Evolutionary conservation across 2,329 filamentous ascomycete species (phyloP).

Genomic region (Dryadomyces quercus-mongolicae): DNA sequence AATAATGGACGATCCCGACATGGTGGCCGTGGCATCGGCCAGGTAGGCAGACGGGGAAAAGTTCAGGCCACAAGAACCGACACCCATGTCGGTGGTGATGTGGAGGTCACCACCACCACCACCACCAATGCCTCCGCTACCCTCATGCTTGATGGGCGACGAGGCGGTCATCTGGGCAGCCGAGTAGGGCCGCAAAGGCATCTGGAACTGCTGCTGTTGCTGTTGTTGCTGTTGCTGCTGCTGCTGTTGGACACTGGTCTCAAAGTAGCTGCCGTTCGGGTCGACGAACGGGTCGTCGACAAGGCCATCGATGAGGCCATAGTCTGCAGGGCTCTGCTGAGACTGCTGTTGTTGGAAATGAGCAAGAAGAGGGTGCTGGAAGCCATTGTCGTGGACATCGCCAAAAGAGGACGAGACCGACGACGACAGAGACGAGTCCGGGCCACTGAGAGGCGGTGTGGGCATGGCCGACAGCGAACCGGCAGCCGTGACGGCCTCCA

Average conservation of each 20-base stretch:
- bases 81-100: no score
- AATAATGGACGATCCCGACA: conserved; percentile 7
- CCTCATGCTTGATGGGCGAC: neutral
- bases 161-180: neutral
- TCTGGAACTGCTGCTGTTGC: no score
- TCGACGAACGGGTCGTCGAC: conserved; percentile 20
- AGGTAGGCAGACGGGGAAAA: conserved; percentile 7
- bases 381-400: neutral
- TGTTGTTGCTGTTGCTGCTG: neutral
- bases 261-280: neutral
- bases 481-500: neutral
- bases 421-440: conserved; percentile 7
- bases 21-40: conserved; percentile 6
- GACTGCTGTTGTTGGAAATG: conserved; percentile 2
- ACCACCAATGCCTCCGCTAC: no score
- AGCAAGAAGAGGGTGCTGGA: neutral
- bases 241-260: neutral
- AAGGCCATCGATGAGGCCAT: conserved; percentile 10
- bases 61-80: neutral
- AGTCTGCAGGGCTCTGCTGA: no score
- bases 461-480: neutral
- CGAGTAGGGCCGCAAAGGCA: no score
- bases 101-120: no score
- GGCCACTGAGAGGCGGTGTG: conserved; percentile 8
- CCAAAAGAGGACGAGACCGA: conserved; percentile 3